Conservation (phyloP, 352 stramenopile species). For the Globisporangium cederbergense region DNA sequence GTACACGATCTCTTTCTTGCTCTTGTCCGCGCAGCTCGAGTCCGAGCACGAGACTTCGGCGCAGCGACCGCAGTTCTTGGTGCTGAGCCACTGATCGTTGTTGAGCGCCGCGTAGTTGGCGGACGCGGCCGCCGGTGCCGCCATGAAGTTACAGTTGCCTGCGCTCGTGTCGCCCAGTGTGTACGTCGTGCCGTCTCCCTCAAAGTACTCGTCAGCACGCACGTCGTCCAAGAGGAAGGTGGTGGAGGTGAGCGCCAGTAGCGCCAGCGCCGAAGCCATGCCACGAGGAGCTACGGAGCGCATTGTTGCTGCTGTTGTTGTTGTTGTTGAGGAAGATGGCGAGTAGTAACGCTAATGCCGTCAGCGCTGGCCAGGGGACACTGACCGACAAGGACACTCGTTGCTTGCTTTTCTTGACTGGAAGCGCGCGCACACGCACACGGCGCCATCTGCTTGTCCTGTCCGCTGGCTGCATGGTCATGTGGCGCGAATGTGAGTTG, state of each 20-base stretch:
- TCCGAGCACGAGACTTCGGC: constrained; percentile 61
- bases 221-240: neutral
- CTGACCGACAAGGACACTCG: no score
- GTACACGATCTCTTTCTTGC: constrained; percentile 43
- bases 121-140: constrained; percentile 8
- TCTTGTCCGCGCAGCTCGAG: constrained; percentile 38
- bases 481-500: constrained; percentile 5
- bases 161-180: constrained; percentile 35
- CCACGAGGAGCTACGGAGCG: constrained; percentile 2
- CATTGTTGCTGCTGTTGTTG: neutral
- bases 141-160: constrained; percentile 46
- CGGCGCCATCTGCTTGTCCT: neutral
- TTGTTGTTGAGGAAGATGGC: neutral
- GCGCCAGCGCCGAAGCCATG: neutral
- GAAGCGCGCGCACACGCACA: neutral
- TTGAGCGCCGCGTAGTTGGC: constrained; percentile 71
- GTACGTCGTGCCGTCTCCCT: constrained; percentile 51
- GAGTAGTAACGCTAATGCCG: neutral
- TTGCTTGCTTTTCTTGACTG: neutral
- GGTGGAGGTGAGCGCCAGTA: neutral
- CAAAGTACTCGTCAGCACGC: constrained; percentile 25
- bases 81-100: constrained; percentile 55
- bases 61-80: constrained; percentile 61
- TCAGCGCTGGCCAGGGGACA: no score
- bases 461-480: neutral